phyloP scores from a whole-genome alignment of 148 eudicot genomes.

The Fagopyrum tataricum region DNA sequence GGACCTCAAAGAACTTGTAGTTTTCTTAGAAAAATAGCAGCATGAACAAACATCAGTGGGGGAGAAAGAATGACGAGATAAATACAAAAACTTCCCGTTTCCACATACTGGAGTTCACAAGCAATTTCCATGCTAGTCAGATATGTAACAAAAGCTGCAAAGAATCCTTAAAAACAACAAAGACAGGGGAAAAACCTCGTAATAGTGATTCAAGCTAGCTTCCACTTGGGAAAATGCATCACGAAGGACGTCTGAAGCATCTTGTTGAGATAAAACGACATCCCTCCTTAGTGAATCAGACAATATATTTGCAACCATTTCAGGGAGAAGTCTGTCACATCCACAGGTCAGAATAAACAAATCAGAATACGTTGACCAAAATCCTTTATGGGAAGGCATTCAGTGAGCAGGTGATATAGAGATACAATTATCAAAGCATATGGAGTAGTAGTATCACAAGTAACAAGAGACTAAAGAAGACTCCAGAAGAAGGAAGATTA shows the following conservation, averaged over 20 bases:
- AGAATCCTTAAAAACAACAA: neutral
- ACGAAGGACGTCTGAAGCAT: slow-evolving; percentile 88
- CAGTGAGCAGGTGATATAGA: neutral
- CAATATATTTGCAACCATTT: slow-evolving; percentile 59
- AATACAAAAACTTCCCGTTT: neutral
- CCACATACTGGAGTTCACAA: neutral
- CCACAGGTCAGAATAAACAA: slow-evolving; percentile 12
- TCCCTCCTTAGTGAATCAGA: slow-evolving; percentile 60
- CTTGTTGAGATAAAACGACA: slow-evolving; percentile 54
- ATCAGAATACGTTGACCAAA: slow-evolving; percentile 8
- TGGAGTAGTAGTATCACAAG: neutral
- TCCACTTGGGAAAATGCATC: slow-evolving; percentile 80
- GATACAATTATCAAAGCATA: neutral
- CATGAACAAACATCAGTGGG: neutral
- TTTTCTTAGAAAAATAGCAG: neutral
- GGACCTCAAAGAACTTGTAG: neutral
- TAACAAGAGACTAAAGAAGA: neutral
- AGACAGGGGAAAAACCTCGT: slow-evolving; percentile 52
- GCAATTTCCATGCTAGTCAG: neutral
- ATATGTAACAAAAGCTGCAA: neutral
- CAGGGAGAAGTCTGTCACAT: slow-evolving; percentile 65
- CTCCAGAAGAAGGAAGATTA: neutral
- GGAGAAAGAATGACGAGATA: neutral
- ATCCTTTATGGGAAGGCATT: neutral
- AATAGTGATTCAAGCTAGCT: slow-evolving; percentile 61